Percentiles rank a stretch among this genome's conserved stretches.
Evolutionary conservation across 129 eudicot species (phyloP).

Genomic region (Rutidosis leptorrhynchoides): DNA sequence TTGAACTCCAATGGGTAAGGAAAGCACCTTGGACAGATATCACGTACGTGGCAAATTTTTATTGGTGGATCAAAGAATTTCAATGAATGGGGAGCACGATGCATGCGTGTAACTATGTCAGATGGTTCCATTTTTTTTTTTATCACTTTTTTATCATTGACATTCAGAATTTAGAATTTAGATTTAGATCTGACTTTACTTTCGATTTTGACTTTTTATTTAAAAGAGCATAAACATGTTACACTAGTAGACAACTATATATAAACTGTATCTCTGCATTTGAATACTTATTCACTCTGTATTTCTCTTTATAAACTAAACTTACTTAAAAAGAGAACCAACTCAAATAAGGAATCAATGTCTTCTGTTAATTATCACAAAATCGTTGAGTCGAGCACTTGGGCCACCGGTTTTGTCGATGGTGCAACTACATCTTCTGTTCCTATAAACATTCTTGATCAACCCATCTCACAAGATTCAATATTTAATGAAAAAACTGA

Average conservation of each 20-base stretch:
- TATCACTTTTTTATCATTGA: conserved; percentile 1
- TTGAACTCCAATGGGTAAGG: not conserved
- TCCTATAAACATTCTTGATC: conserved; percentile 45
- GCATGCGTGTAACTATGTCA: conserved; percentile 33
- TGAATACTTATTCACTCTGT: conserved; percentile 9
- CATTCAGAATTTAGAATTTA: too few species aligned
- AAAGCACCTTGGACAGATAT: conserved; percentile 21
- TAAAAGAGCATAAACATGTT: conserved; percentile 14
- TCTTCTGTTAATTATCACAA: conserved; percentile 16
- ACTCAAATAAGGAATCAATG: conserved; percentile 18
- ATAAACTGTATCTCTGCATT: conserved; percentile 20
- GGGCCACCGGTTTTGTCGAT: not conserved
- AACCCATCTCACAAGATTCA: conserved; percentile 35
- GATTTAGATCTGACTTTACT: conserved; percentile 30
- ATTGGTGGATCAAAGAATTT: conserved; percentile 34
- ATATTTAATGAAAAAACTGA: conserved; percentile 25
- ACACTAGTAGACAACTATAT: conserved; percentile 14
- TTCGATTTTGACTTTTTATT: not conserved
- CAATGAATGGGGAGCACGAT: conserved; percentile 59
- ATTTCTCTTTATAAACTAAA: conserved; percentile 7
- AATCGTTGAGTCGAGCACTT: conserved; percentile 2
- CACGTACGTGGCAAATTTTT: conserved; percentile 39
- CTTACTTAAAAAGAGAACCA: conserved; percentile 37
- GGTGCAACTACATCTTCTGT: conserved; percentile 7
- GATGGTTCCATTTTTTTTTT: not conserved